Evolutionary conservation across 1,139 yeast species (phyloP).

Genomic region (Kluyveromyces marxianus): DNA sequence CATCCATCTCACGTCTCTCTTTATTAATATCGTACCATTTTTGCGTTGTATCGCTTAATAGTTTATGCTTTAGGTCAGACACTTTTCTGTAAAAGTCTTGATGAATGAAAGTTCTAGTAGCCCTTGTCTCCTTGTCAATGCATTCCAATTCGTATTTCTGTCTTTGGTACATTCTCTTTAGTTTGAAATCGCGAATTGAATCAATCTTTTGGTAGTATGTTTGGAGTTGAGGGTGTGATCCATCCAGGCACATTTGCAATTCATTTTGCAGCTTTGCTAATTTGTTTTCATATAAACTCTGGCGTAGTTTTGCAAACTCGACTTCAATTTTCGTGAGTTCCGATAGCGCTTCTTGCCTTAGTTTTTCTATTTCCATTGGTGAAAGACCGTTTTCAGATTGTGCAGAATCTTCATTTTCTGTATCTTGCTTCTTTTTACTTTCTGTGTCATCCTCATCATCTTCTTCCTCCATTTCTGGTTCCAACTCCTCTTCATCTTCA

Average conservation of each 20-base stretch:
- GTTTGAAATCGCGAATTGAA: conserved; percentile 59
- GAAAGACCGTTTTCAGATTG: conserved; percentile 21
- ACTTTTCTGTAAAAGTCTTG: conserved; percentile 71
- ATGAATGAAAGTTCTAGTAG: conserved; percentile 72
- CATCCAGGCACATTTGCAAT: conserved; percentile 77
- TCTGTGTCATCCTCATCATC: conserved; percentile 11
- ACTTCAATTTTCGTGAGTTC: conserved; percentile 71
- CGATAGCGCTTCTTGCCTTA: conserved; percentile 40
- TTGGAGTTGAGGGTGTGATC: conserved; percentile 81
- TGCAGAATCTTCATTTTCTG: conserved; percentile 6
- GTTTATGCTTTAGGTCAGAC: conserved; percentile 57
- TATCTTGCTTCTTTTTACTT: conserved; percentile 8
- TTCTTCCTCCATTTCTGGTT: conserved; percentile 7
- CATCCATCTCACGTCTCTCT: conserved; percentile 82
- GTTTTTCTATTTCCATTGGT: conserved; percentile 32
- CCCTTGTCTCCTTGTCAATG: conserved; percentile 72
- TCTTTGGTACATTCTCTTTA: conserved; percentile 58
- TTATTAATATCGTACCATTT: conserved; percentile 89
- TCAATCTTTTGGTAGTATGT: conserved; percentile 63
- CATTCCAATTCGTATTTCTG: conserved; percentile 69
- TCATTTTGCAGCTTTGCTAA: conserved; percentile 71
- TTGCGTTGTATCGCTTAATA: conserved; percentile 70
- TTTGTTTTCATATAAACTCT: conserved; percentile 67
- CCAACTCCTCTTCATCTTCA: conserved; percentile 15
- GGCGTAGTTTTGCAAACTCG: conserved; percentile 79